Evolutionary conservation across 2,329 filamentous ascomycete species (phyloP), one percentile per base, ranked within the genome.

Genomic region (Domatiomyces globalis): DNA sequence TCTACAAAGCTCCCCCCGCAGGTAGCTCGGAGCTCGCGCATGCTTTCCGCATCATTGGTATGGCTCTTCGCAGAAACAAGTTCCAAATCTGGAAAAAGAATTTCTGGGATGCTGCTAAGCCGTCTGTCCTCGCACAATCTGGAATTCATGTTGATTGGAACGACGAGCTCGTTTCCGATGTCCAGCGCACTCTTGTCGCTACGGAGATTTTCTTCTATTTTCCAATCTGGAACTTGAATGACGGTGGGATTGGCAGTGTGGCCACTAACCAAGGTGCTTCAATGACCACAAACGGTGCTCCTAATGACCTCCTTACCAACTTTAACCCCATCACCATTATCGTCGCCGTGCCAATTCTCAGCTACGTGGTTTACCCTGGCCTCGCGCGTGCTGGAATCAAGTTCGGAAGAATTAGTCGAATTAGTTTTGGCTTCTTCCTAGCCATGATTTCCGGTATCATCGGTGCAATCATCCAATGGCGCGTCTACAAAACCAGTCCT

Each of bases 151-250:
- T 67, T 8, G 46, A 44, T 25, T 70, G 67, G 66, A 62, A 54
- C 18, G 66, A 68, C 22, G 59, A 64, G 29, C 52, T 63, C 5
- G 67, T 70, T 0, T 63, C 66, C 5, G 67, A 69, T 27, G 63
- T 69, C 17, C 54, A 59, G 9, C 60, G 64, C 39, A 66, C 64
- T 1, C 12, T 67, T 4, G 56, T 75, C 60, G 81, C 82, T 51
- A 84, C 81, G 71, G 73, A 77, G 57, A 83, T 87, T 36, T 54
- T 85, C 67, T 68, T 77, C 54, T 76, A 73, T 66, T 77, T 69
- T 51, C 72, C 72, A 15, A 64, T 75, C 8, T 75, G 69, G 60
- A 69, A 66, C 65, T 82, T 76, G 2, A 67, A 71, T 5, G 75
- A 75, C 64, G 74, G 73, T 62, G 73, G 77, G 58, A 75, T 76